Base-by-base conservation (phyloP, 148 eudicot species). In the Amaranthus palmeri region DNA sequence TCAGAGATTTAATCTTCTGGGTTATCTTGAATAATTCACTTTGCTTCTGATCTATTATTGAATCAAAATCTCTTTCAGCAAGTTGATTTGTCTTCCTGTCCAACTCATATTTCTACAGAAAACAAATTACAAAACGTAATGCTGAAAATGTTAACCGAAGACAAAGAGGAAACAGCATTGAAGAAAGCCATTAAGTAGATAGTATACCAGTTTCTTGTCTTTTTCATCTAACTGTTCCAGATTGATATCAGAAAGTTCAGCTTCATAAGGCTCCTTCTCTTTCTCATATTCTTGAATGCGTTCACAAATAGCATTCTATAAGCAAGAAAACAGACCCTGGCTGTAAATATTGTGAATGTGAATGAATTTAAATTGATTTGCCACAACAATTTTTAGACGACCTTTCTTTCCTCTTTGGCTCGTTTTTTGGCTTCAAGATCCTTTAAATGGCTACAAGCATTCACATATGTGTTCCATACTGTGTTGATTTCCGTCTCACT, bases 331-430 rank as follows among this genome's bases (percentile, higher is more conserved):
- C 70, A 61, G 15, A 6, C 3, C 45, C 7, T 44, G 17, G 41
- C 59, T 10, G 50, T 55, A 69, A 46, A 40, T 15, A 42, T 61
- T 63, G 54, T 68, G 61, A 55, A 46, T 7, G 14, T 45, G 45
- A 54, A 71, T 60, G 45, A 78, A 64, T 8, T 44, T 57, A 44
- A 67, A 72, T 70, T 55, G 17, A 36, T 47, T 45, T 12, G 36
- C 50, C 41, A 49, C 43, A 7, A 44, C 40, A 72, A 45, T 12
- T 57, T n/a, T 46, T 54, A 10, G 67, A 77, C 56, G 58, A 91
- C 99, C 96, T 88, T 88, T 57, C 63, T 81, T 67, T 78, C 85
- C 64, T 41, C 71, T 81, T 84, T 87, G 70, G 97, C 93, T 59
- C 75, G 67, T 73, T 65, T 86, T 80, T 84, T 74, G 14, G 92